A percentile compares a stretch with the other conserved stretches of the same genome.
These are phyloP conservation scores for Pochonia chlamydosporia DNA, from an alignment of 2,329 filamentous ascomycete species.

Conservation along the genomic window DNA sequence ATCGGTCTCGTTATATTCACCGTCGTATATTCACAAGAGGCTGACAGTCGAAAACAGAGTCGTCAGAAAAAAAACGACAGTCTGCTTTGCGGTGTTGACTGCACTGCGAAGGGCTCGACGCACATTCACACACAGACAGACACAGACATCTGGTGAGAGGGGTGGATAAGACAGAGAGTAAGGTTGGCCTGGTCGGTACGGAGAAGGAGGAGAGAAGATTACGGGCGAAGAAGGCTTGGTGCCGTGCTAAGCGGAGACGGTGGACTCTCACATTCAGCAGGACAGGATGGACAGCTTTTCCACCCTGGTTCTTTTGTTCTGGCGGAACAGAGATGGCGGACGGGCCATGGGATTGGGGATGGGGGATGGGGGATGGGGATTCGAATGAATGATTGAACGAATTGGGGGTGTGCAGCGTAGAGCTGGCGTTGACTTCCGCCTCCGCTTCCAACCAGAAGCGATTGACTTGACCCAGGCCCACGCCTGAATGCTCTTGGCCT, in stretches of 20 bases:
- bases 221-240: too few species aligned
- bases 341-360: too few species aligned
- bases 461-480: too few species aligned
- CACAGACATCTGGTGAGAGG: neutral
- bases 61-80: neutral
- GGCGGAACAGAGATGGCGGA: neutral
- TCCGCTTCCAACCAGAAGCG: too few species aligned
- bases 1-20: neutral
- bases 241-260: neutral
- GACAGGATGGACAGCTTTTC: neutral
- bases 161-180: conserved; percentile 2
- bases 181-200: neutral
- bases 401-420: too few species aligned
- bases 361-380: too few species aligned
- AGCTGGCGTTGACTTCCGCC: too few species aligned
- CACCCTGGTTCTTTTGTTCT: conserved; percentile 5
- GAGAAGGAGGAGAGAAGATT: neutral
- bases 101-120: neutral
- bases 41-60: neutral
- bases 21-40: neutral
- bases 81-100: neutral
- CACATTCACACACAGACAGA: neutral
- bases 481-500: too few species aligned
- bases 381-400: too few species aligned
- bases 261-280: neutral